Percentiles rank a stretch among this genome's conserved stretches.
These are phyloP conservation scores for Psilocybe azurescens DNA, from an alignment of 768 basidiomycete genomes.

Conservation along the genomic window DNA sequence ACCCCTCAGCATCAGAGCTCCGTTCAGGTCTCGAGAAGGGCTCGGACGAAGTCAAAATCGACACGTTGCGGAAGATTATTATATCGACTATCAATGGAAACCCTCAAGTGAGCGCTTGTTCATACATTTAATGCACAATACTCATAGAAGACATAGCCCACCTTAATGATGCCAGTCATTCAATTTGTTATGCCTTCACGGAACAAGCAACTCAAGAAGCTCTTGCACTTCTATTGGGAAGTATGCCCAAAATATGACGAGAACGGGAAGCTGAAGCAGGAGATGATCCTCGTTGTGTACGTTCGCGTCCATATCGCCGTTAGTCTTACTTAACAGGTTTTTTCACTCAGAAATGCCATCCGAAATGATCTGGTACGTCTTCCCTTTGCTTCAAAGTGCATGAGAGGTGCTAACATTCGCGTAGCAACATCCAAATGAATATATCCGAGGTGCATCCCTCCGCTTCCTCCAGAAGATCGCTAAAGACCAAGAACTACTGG, in stretches of 20 bases:
- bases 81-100: slow-evolving; percentile 95
- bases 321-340: slow-evolving; percentile 13
- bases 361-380: slow-evolving; percentile 90
- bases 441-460: slow-evolving; percentile 97
- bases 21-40: slow-evolving; percentile 90
- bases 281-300: slow-evolving; percentile 99
- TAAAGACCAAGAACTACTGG: slow-evolving; percentile 91
- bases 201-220: slow-evolving; percentile 96
- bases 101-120: slow-evolving; percentile 66
- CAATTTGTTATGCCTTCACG: slow-evolving; percentile 96
- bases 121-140: neutral
- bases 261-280: slow-evolving; percentile 96
- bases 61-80: slow-evolving; percentile 94
- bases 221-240: slow-evolving; percentile 96
- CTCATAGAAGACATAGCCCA: slow-evolving; percentile 57
- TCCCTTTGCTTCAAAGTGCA: slow-evolving; percentile 5
- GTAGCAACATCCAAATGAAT: slow-evolving; percentile 99
- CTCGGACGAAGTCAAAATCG: slow-evolving; percentile 94
- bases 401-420: slow-evolving; percentile 7
- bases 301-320: slow-evolving; percentile 34
- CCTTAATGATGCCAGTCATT: slow-evolving; percentile 96
- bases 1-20: slow-evolving; percentile 81
- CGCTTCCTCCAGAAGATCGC: slow-evolving; percentile 96
- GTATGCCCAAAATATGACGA: slow-evolving; percentile 98
- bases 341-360: slow-evolving; percentile 80